phyloP scores from a whole-genome alignment of 108 stramenopile species.

The Nitzschia sp. region DNA sequence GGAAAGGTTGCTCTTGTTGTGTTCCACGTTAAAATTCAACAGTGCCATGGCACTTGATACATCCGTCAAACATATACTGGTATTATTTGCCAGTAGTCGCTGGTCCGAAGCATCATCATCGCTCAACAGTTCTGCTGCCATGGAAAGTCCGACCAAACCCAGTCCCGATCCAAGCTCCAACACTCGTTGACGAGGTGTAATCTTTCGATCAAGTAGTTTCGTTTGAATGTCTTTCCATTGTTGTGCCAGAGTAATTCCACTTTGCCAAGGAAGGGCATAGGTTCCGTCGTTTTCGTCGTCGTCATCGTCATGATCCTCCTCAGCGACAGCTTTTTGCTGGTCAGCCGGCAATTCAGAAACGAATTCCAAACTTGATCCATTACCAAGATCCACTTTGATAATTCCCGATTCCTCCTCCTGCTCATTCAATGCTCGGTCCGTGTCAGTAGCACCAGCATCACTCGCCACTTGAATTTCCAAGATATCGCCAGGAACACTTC shows the following conservation, averaged over 20 bases:
- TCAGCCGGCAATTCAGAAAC: conserved; percentile 14
- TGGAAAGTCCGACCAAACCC: conserved; percentile 64
- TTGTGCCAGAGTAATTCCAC: conserved; percentile 13
- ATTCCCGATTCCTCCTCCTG: not conserved
- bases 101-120: not conserved
- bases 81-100: not conserved
- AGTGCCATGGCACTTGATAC: conserved; percentile 43
- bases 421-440: too few species aligned
- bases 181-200: conserved; percentile 13
- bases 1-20: conserved; percentile 28
- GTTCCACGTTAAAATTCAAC: conserved; percentile 49
- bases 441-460: not conserved
- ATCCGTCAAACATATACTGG: conserved; percentile 41
- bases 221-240: not conserved
- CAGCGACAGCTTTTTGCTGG: conserved; percentile 9
- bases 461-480: conserved; percentile 61
- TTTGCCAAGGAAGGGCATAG: conserved; percentile 23
- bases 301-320: not conserved
- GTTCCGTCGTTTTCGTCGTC: conserved; percentile 16
- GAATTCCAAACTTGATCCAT: conserved; percentile 23
- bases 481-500: conserved; percentile 58
- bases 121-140: conserved; percentile 17
- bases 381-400: conserved; percentile 32
- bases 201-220: not conserved
- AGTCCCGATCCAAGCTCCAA: conserved; percentile 78